Evolutionary conservation across 2,329 filamentous ascomycete genomes (phyloP).

Genomic region (Fusarium lateritium): DNA sequence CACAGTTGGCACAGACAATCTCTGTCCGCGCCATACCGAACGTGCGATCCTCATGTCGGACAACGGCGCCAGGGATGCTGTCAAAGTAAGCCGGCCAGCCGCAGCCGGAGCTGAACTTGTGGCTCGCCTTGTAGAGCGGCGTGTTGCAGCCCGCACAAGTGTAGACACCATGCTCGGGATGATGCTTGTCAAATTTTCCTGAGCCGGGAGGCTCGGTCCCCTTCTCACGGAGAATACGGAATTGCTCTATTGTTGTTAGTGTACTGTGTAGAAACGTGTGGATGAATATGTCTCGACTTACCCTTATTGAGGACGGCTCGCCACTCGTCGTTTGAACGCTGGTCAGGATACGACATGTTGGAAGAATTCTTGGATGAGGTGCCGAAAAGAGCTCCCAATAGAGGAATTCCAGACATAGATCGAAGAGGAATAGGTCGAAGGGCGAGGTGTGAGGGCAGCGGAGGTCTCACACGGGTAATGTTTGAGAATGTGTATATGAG

Average conservation of each 20-base stretch:
- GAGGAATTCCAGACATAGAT: conserved; percentile 84
- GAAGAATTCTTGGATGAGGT: conserved; percentile 67
- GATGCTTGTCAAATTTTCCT: conserved; percentile 91
- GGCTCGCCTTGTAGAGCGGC: conserved; percentile 90
- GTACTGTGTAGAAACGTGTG: not conserved
- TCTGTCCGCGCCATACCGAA: conserved; percentile 91
- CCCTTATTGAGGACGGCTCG: conserved; percentile 80
- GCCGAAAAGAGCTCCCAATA: conserved; percentile 82
- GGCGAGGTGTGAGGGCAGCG: conserved; percentile 44
- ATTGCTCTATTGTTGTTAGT: conserved; percentile 80
- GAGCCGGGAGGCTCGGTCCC: conserved; percentile 88
- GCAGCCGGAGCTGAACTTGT: conserved; percentile 97
- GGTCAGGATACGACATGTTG: conserved; percentile 82
- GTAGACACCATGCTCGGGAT: conserved; percentile 83
- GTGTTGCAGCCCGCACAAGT: conserved; percentile 88
- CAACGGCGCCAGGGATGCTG: conserved; percentile 91
- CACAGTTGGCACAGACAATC: conserved; percentile 95
- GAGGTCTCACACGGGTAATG: conserved; percentile 57
- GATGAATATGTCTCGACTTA: conserved; percentile 47
- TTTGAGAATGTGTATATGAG: conserved; percentile 65
- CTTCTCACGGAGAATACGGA: conserved; percentile 91
- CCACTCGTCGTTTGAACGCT: conserved; percentile 90
- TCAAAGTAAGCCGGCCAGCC: conserved; percentile 99
- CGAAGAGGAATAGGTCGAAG: conserved; percentile 51
- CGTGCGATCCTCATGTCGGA: conserved; percentile 80